Evolutionary conservation across 768 basidiomycete genomes (phyloP).

Genomic region (Termitomyces sp.): DNA sequence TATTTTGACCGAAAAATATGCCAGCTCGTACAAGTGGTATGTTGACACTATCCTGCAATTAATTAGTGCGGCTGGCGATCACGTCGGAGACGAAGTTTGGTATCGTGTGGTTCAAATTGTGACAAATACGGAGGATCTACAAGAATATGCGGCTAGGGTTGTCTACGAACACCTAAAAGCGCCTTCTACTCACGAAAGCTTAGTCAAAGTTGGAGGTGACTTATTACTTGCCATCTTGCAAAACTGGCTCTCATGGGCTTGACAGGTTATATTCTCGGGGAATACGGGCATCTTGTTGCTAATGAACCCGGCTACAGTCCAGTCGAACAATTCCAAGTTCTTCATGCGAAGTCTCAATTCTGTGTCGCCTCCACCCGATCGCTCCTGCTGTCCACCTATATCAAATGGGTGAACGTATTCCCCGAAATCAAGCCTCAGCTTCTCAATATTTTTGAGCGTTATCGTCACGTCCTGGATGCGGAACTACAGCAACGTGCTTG

Average conservation of each 20-base stretch:
- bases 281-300: slow-evolving; percentile 97
- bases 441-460: slow-evolving; percentile 92
- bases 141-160: slow-evolving; percentile 92
- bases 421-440: slow-evolving; percentile 97
- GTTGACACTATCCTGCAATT: slow-evolving; percentile 96
- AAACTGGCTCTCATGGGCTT: slow-evolving; percentile 1
- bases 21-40: slow-evolving; percentile 97
- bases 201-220: slow-evolving; percentile 94
- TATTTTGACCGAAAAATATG: slow-evolving; percentile 98
- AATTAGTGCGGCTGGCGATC: slow-evolving; percentile 95
- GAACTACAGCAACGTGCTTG: slow-evolving; percentile 98
- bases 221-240: neutral
- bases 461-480: slow-evolving; percentile 94
- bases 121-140: slow-evolving; percentile 96
- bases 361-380: slow-evolving; percentile 90
- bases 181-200: slow-evolving; percentile 83
- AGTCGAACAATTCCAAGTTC: slow-evolving; percentile 85
- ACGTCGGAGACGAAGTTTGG: slow-evolving; percentile 99
- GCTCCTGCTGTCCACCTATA: slow-evolving; percentile 91
- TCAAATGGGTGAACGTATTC: slow-evolving; percentile 99
- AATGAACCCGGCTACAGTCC: slow-evolving; percentile 93
- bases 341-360: slow-evolving; percentile 94
- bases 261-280: slow-evolving; percentile 90
- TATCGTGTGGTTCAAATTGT: slow-evolving; percentile 98
- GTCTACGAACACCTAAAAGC: slow-evolving; percentile 85